Evolutionary conservation across 768 basidiomycete species (phyloP).

Genomic region (Rhodotorula graminis): DNA sequence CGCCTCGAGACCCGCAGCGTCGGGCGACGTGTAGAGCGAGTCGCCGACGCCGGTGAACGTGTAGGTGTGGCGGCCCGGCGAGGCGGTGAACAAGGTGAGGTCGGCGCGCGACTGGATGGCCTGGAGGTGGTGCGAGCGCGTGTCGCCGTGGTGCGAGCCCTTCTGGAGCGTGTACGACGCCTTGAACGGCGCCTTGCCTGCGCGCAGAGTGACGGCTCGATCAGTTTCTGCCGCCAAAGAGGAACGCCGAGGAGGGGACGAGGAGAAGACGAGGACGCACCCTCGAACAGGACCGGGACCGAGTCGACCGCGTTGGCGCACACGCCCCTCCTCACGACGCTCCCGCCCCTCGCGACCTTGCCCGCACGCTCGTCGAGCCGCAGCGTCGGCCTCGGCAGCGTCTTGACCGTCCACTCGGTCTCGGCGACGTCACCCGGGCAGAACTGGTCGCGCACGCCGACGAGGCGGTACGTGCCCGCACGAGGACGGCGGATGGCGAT

Average conservation of each 20-base stretch:
- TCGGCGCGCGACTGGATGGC: slow-evolving; percentile 39
- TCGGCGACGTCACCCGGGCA: slow-evolving; percentile 69
- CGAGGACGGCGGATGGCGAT: slow-evolving; percentile 13
- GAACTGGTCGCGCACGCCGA: slow-evolving; percentile 72
- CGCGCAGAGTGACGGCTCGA: background rate
- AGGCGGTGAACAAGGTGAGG: slow-evolving; percentile 39
- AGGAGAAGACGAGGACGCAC: background rate
- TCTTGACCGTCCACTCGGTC: slow-evolving; percentile 65
- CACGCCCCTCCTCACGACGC: slow-evolving; percentile 15
- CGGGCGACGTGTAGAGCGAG: slow-evolving; percentile 33
- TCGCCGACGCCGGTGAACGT: slow-evolving; percentile 39
- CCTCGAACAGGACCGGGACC: slow-evolving; percentile 9
- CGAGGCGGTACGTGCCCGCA: slow-evolving; percentile 42
- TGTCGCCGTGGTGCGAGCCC: slow-evolving; percentile 20
- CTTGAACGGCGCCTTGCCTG: slow-evolving; percentile 37
- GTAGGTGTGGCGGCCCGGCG: slow-evolving; percentile 39
- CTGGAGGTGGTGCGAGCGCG: slow-evolving; percentile 22
- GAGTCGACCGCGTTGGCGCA: slow-evolving; percentile 26
- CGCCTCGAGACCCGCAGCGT: slow-evolving; percentile 17
- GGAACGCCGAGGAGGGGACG: too few species aligned
- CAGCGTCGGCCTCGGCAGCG: slow-evolving; percentile 73
- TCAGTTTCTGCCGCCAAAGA: background rate
- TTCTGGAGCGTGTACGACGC: slow-evolving; percentile 33
- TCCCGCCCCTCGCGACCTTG: slow-evolving; percentile 22
- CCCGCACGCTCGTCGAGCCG: slow-evolving; percentile 53